Percentiles rank a stretch among this genome's conserved stretches.
Conservation (phyloP, 257 asterid species). For the Gentiana straminea region DNA sequence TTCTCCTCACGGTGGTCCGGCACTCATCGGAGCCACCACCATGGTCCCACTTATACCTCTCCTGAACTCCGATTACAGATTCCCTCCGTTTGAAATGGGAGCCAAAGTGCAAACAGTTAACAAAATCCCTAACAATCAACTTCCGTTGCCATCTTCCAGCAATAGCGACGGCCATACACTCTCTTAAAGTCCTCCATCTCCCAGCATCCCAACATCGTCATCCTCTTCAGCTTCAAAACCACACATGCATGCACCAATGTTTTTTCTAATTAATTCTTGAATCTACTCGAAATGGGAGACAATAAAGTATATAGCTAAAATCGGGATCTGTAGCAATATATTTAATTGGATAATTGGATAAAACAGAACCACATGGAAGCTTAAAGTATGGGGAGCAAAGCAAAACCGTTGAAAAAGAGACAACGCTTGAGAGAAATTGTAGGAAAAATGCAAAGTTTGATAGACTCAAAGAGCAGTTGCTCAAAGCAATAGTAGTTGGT, state of each 20-base stretch:
- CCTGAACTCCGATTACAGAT: slow-evolving; percentile 52
- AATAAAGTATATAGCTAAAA: background rate
- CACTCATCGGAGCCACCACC: slow-evolving; percentile 30
- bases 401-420: too few species aligned
- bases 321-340: background rate
- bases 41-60: slow-evolving; percentile 66
- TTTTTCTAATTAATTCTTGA: background rate
- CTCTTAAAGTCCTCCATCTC: slow-evolving; percentile 9
- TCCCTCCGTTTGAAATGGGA: slow-evolving; percentile 44
- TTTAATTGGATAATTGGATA: background rate
- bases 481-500: too few species aligned
- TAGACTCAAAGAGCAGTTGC: too few species aligned
- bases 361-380: slow-evolving; percentile 1
- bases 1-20: slow-evolving; percentile 31
- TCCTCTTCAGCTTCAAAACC: background rate
- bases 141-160: slow-evolving; percentile 12
- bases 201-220: slow-evolving; percentile 2
- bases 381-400: background rate
- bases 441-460: too few species aligned
- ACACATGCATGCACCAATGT: background rate
- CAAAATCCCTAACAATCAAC: slow-evolving; percentile 21
- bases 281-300: background rate
- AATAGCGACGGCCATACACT: background rate
- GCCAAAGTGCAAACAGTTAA: slow-evolving; percentile 40
- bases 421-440: too few species aligned